Percentiles rank a stretch among this genome's conserved stretches.
phyloP scores from a whole-genome alignment of 345 rosid genomes.

The Gynandropsis gynandra region DNA sequence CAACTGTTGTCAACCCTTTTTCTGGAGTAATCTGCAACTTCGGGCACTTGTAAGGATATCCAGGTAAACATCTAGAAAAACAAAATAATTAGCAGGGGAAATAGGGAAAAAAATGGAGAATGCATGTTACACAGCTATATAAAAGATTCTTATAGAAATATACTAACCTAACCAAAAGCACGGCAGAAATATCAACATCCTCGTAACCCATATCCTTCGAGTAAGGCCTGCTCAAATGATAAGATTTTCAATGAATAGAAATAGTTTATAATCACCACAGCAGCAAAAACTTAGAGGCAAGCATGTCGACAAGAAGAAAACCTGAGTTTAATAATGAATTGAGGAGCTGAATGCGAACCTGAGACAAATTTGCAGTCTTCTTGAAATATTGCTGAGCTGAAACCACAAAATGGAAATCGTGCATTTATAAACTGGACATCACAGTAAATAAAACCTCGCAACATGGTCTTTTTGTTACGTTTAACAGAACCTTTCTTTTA shows the following conservation, averaged over 20 bases:
- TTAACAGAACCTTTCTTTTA: not conserved
- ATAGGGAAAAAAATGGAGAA: conserved; percentile 6
- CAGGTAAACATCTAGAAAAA: conserved; percentile 71
- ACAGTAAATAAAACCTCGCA: not conserved
- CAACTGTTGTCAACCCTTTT: conserved; percentile 59
- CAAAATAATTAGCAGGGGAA: conserved; percentile 13
- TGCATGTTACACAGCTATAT: not conserved
- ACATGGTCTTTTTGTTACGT: not conserved
- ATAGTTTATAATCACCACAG: conserved; percentile 18
- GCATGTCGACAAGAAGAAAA: conserved; percentile 22
- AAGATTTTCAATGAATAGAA: conserved; percentile 12
- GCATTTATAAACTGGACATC: not conserved
- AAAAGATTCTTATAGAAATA: conserved; percentile 13
- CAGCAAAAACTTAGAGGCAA: conserved; percentile 17
- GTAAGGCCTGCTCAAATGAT: conserved; percentile 66
- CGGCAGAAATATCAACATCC: conserved; percentile 75
- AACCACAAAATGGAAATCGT: conserved; percentile 13
- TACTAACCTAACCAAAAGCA: conserved; percentile 63
- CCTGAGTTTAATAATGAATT: conserved; percentile 75
- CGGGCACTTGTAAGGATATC: conserved; percentile 91
- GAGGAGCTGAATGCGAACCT: conserved; percentile 43
- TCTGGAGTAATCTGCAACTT: conserved; percentile 78
- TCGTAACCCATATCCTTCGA: conserved; percentile 87
- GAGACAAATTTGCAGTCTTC: conserved; percentile 74
- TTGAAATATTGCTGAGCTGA: conserved; percentile 78